These are phyloP conservation scores for Didymella glomerata DNA, from an alignment of 2,329 filamentous ascomycete species.

Conservation along the genomic window DNA sequence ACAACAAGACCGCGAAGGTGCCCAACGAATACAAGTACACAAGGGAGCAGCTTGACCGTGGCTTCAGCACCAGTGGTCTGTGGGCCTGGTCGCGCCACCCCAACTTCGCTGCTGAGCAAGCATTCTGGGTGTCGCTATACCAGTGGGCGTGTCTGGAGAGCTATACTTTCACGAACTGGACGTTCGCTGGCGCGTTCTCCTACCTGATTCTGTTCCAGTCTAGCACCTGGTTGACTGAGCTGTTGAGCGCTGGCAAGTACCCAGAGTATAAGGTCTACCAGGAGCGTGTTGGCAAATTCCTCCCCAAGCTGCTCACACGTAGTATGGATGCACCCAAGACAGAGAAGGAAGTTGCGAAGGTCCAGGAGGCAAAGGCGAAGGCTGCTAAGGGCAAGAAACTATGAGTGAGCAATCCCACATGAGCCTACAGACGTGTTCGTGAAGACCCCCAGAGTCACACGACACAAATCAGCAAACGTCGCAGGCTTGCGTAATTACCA, in stretches of 20 bases:
- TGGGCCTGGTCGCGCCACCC: conserved; percentile 92
- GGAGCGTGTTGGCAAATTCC: conserved; percentile 79
- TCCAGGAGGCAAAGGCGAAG: conserved; percentile 33
- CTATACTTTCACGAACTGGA: conserved; percentile 79
- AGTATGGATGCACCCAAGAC: conserved; percentile 41
- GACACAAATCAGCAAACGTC: neutral
- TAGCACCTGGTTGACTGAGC: conserved; percentile 87
- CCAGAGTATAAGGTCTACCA: conserved; percentile 88
- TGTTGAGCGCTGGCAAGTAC: conserved; percentile 83
- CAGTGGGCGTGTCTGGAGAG: conserved; percentile 84
- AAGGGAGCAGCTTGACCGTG: conserved; percentile 83
- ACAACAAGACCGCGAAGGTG: conserved; percentile 76
- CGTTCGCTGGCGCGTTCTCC: conserved; percentile 70
- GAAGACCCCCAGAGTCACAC: neutral
- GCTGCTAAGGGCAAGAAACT: conserved; percentile 23
- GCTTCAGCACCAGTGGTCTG: conserved; percentile 84
- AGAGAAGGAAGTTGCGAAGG: conserved; percentile 34
- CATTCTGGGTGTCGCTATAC: conserved; percentile 87
- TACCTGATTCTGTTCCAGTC: conserved; percentile 86
- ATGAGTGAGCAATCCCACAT: neutral
- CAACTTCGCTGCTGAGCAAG: conserved; percentile 93
- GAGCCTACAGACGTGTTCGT: too few species aligned
- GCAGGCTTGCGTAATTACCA: neutral
- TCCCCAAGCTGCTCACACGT: conserved; percentile 65
- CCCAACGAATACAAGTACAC: conserved; percentile 68